Base-by-base conservation (phyloP, 2,329 filamentous ascomycete species). In the Xylariaceae sp. region DNA sequence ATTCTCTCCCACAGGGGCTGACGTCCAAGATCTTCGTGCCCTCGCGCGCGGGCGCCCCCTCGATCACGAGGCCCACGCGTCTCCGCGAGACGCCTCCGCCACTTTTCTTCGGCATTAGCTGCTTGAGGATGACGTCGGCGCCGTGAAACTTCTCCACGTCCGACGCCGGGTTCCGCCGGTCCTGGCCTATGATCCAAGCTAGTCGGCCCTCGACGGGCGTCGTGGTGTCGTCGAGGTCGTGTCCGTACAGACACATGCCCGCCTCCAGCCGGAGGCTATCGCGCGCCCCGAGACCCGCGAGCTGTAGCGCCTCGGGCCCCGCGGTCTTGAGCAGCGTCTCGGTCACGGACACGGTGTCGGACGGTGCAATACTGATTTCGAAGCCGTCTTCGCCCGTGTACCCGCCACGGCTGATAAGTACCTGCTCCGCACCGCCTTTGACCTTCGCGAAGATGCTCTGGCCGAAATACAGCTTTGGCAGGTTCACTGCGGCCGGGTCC, bases 161-260 rank as follows among this genome's bases (percentile, higher is more conserved):
- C 40, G 73, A 43, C 55, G 62, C 62, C 5, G 70, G 62, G 51
- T 49, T 73, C 27, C 80, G 86, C 19, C 92, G 84, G 53, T 86
- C 83, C 68, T 90, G 91, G 60, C 88, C 86, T 57, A 99, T 85
- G 67, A 96, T 82, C 92, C 94, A 99, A 61, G 71, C 68, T 34
- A 84, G 76, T 11, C 71, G 76, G 34, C 73, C 81, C 71, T 84
- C 81, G 60, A 80, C 78, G 12, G 80, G 80, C 12, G 80, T 83
- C 19, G 78, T 83, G n/a, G 72, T 71, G 68, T 96, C 92, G 70
- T 95, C 85, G 39, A 99, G 81, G 71, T 99, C 94, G 74, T 97
- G 90, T n/a, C 94, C 94, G 74, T 99, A 99, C n/a, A 99, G 80
- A 72, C 94, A 99, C 92, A 99, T 95, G 58, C 94, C 94, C 0